These are phyloP conservation scores for Breviolum minutum DNA, from an alignment of 73 alveolate genomes.

Conservation along the genomic window DNA sequence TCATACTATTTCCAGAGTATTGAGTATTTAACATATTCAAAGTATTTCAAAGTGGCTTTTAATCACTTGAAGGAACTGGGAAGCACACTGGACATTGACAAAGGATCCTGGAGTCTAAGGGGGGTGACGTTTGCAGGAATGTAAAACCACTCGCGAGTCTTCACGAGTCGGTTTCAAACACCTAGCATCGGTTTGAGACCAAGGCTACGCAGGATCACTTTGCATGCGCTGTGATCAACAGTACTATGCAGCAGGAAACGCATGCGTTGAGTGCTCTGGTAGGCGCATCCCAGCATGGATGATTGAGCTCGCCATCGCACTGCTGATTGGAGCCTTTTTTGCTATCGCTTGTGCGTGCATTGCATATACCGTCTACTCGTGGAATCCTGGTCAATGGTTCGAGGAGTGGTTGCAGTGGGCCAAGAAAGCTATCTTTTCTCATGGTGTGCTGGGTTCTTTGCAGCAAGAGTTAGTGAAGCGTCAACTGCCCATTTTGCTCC, in stretches of 20 bases:
- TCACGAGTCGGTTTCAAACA: neutral
- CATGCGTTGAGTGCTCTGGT: conserved; percentile 17
- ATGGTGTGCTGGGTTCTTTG: neutral
- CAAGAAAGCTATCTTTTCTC: neutral
- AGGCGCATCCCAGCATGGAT: conserved; percentile 6
- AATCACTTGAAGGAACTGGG: neutral
- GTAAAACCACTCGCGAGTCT: too few species aligned
- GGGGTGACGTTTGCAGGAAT: too few species aligned
- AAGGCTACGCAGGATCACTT: conserved; percentile 33
- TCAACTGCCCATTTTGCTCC: conserved; percentile 13
- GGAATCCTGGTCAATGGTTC: conserved; percentile 5
- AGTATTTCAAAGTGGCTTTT: neutral
- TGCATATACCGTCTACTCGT: neutral
- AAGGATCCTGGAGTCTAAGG: too few species aligned
- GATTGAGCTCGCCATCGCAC: neutral
- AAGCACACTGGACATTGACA: too few species aligned
- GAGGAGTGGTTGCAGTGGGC: neutral
- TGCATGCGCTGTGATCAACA: conserved; percentile 26
- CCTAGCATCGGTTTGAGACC: neutral
- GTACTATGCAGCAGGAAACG: conserved; percentile 14
- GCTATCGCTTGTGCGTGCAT: too few species aligned
- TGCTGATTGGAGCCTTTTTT: neutral
- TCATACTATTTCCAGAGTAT: too few species aligned
- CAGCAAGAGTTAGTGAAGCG: neutral
- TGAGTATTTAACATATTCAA: neutral